These are phyloP conservation scores for Pyrenophora graminea DNA, from an alignment of 2,329 filamentous ascomycete genomes.

Conservation along the genomic window DNA sequence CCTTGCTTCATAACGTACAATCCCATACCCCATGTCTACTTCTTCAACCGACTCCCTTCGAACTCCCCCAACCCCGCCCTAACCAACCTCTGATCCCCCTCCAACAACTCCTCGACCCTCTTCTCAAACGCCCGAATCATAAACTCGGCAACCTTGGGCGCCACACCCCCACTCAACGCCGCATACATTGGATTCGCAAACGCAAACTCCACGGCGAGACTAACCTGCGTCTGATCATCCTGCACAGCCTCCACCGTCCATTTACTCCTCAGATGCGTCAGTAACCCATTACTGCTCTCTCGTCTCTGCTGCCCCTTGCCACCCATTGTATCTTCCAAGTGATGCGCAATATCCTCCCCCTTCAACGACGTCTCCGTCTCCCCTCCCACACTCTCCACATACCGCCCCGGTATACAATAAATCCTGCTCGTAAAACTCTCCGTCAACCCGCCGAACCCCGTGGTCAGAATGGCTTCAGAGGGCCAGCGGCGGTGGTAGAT, in stretches of 20 bases:
- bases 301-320: neutral
- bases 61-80: slow-evolving; percentile 31
- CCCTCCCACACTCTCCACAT: slow-evolving; percentile 79
- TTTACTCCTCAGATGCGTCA: slow-evolving; percentile 70
- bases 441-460: slow-evolving; percentile 82
- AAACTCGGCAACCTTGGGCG: slow-evolving; percentile 78
- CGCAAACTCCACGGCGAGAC: slow-evolving; percentile 75
- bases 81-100: slow-evolving; percentile 25
- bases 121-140: slow-evolving; percentile 96
- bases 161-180: slow-evolving; percentile 77
- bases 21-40: neutral
- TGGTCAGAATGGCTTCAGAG: slow-evolving; percentile 73
- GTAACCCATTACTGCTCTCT: slow-evolving; percentile 49
- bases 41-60: slow-evolving; percentile 33
- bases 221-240: slow-evolving; percentile 69
- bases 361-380: slow-evolving; percentile 54
- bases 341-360: slow-evolving; percentile 48
- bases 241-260: slow-evolving; percentile 63
- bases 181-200: slow-evolving; percentile 90
- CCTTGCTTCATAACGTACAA: no score
- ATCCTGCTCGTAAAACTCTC: slow-evolving; percentile 83
- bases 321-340: slow-evolving; percentile 27
- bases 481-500: slow-evolving; percentile 63
- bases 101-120: slow-evolving; percentile 65
- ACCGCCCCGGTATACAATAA: slow-evolving; percentile 71